Base-by-base conservation (phyloP, 108 stramenopile species). In the Pseudonitzschia multiseries region DNA sequence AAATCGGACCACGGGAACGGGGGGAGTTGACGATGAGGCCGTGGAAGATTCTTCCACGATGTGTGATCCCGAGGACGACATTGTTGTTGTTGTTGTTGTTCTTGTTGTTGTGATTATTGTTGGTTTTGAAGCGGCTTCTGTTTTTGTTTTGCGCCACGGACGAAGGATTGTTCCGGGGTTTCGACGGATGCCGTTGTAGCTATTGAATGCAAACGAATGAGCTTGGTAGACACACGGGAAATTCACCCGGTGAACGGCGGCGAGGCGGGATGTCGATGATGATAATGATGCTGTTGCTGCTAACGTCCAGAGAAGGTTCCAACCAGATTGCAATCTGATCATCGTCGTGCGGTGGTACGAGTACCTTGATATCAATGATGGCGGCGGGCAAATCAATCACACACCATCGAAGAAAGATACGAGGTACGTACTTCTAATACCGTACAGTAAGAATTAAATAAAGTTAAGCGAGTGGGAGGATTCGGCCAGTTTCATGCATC, bases 1-100 rank as follows among this genome's bases (percentile, higher is more conserved):
- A 77, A 83, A 91, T 31, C 31, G 36, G 42, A 62, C 26, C 18
- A 33, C n/a, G 20, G 26, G 26, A 2, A 33, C n/a, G 20, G 26
- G 26, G 15, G 61, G 8, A 20, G 61, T 0, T 18, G 61, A 17
- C n/a, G 57, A 31, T 5, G 57, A 59, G 14, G 15, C 29, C 14
- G 21, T 27, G 4, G 57, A 0, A 9, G 57, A 59, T n/a, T n/a
- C n/a, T n/a, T n/a, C n/a, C n/a, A n/a, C n/a, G n/a, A n/a, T n/a
- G n/a, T n/a, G n/a, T 27, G 57, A 24, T 31, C 9, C 9, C 10
- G 57, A 22, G 20, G 57, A 31, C 0, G 57, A 59, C 21, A 18
- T 48, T 1, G 12, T 8, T 18, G 46, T 2, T 18, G 46, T 18
- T 18, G 18, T 48, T 48, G 46, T 2, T 18, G 46, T 36, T 36